Percentiles rank a stretch among this genome's conserved stretches.
Conservation (phyloP, 768 basidiomycete genomes). For the Leccinum barrowsii region DNA sequence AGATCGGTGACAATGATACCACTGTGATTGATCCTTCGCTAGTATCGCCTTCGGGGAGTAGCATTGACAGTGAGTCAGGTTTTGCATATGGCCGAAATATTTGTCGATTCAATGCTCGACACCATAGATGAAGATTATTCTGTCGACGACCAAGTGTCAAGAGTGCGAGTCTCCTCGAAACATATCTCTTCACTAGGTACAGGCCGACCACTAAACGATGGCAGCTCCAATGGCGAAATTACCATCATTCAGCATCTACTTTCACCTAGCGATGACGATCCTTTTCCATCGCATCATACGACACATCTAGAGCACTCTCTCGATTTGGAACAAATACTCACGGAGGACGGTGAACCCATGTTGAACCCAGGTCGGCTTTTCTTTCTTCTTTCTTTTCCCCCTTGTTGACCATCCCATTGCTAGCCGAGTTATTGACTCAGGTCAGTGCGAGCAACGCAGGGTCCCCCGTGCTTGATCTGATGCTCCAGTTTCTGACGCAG, state of each 20-base stretch:
- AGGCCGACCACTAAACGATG: slow-evolving; percentile 8
- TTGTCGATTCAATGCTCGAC: slow-evolving; percentile 35
- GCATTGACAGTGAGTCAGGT: slow-evolving; percentile 16
- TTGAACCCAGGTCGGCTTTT: slow-evolving; percentile 57
- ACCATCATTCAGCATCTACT: slow-evolving; percentile 14
- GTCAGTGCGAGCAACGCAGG: slow-evolving; percentile 31
- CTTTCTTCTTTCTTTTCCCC: not conserved
- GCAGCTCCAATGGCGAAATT: slow-evolving; percentile 14
- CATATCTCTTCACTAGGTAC: slow-evolving; percentile 5
- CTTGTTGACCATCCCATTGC: slow-evolving; percentile 3
- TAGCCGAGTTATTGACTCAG: slow-evolving; percentile 62
- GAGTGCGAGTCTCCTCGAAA: slow-evolving; percentile 11
- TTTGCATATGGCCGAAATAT: slow-evolving; percentile 25
- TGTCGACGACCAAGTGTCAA: slow-evolving; percentile 3
- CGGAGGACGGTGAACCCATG: slow-evolving; percentile 65
- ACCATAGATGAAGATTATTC: slow-evolving; percentile 31
- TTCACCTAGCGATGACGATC: slow-evolving; percentile 18
- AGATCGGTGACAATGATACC: slow-evolving; percentile 11
- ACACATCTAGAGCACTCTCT: slow-evolving; percentile 34
- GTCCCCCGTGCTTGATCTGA: slow-evolving; percentile 25
- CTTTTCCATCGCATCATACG: slow-evolving; percentile 28
- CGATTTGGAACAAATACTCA: slow-evolving; percentile 53
- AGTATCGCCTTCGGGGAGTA: slow-evolving; percentile 22
- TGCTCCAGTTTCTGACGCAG: slow-evolving; percentile 33
- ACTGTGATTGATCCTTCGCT: slow-evolving; percentile 39